These are phyloP conservation scores for Davidsoniella australis DNA, from an alignment of 2,329 filamentous ascomycete genomes.

Conservation along the genomic window DNA sequence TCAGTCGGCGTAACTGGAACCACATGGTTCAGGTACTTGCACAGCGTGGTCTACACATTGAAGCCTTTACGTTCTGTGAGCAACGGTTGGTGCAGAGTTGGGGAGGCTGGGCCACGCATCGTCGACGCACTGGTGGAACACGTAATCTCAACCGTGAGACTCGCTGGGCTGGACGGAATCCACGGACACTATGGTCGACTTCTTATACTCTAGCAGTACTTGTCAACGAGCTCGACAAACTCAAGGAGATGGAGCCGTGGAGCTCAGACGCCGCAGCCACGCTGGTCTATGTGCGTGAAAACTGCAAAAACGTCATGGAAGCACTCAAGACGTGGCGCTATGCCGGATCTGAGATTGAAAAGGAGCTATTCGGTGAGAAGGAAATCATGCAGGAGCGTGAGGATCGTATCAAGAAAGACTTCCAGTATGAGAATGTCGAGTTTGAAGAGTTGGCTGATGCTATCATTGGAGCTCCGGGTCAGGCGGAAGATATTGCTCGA, in stretches of 20 bases:
- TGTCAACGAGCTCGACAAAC: conserved; percentile 31
- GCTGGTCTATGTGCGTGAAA: conserved; percentile 15
- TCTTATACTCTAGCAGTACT: conserved; percentile 31
- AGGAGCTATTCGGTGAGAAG: conserved; percentile 12
- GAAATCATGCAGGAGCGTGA: conserved; percentile 6
- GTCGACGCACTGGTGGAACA: conserved; percentile 16
- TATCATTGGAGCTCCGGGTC: background rate
- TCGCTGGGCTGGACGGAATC: conserved; percentile 20
- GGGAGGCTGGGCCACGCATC: conserved; percentile 47
- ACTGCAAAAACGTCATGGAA: conserved; percentile 20
- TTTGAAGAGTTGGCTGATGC: background rate
- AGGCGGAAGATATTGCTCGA: background rate
- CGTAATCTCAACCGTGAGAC: conserved; percentile 13
- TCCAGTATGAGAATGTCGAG: conserved; percentile 3
- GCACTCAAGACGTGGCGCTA: conserved; percentile 16
- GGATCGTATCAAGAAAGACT: background rate
- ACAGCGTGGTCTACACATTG: conserved; percentile 36
- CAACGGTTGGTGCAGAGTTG: conserved; percentile 60
- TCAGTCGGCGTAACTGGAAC: conserved; percentile 72
- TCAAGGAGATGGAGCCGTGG: conserved; percentile 32
- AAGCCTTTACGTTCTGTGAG: conserved; percentile 64
- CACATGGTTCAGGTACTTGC: conserved; percentile 53
- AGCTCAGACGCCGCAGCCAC: conserved; percentile 26
- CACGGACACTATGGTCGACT: conserved; percentile 23
- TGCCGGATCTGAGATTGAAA: conserved; percentile 6